Percentiles rank a stretch among this genome's conserved stretches.
phyloP scores from a whole-genome alignment of 2,329 filamentous ascomycete species.

The Epichloe gansuensis region DNA sequence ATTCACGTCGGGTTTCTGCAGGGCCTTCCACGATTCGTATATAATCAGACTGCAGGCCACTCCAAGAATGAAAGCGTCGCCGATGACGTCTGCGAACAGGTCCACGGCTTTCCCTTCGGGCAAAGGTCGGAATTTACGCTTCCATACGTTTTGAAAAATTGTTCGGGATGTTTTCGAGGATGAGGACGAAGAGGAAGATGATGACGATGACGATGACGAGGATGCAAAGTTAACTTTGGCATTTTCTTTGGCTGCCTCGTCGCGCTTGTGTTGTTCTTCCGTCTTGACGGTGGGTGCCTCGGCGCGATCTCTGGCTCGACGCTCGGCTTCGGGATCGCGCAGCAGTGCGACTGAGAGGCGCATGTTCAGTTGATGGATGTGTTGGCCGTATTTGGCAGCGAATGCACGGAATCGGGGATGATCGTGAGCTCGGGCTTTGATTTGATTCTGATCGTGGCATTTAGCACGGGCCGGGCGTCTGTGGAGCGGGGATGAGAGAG shows the following conservation, averaged over 20 bases:
- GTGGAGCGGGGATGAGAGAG: background rate
- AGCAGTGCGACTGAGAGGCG: slow-evolving; percentile 47
- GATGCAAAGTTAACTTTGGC: slow-evolving; percentile 10
- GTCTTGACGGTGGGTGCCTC: slow-evolving; percentile 54
- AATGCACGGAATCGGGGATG: slow-evolving; percentile 48
- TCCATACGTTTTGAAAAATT: slow-evolving; percentile 43
- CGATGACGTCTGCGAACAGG: slow-evolving; percentile 53
- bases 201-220: background rate
- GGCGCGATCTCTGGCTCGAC: slow-evolving; percentile 47
- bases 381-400: slow-evolving; percentile 50
- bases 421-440: slow-evolving; percentile 54
- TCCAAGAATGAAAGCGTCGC: slow-evolving; percentile 49
- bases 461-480: slow-evolving; percentile 7
- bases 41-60: slow-evolving; percentile 46
- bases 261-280: slow-evolving; percentile 45
- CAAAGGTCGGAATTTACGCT: slow-evolving; percentile 48
- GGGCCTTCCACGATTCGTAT: slow-evolving; percentile 48
- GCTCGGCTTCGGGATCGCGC: slow-evolving; percentile 44
- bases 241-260: slow-evolving; percentile 34
- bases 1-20: slow-evolving; percentile 48
- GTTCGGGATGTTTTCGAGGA: slow-evolving; percentile 14
- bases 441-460: slow-evolving; percentile 41
- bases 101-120: slow-evolving; percentile 55
- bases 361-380: slow-evolving; percentile 57
- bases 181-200: slow-evolving; percentile 2